These are phyloP conservation scores for Trichoderma semiorbis DNA, from an alignment of 2,329 filamentous ascomycete genomes.

Conservation along the genomic window DNA sequence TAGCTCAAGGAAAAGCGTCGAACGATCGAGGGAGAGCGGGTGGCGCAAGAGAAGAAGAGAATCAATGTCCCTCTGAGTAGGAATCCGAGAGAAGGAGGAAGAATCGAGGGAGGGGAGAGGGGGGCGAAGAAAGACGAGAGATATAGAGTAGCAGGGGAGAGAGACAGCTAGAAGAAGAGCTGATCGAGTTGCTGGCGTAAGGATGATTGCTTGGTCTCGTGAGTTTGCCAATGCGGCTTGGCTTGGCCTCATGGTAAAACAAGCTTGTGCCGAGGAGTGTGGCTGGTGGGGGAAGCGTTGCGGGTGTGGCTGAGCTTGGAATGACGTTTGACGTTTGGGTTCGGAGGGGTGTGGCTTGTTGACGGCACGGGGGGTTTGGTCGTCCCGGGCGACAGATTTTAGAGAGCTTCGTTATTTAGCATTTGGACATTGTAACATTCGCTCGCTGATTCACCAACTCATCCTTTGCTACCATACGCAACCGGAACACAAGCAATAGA, in stretches of 20 bases:
- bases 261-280: neutral
- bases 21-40: neutral
- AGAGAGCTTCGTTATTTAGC: neutral
- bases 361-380: neutral
- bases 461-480: neutral
- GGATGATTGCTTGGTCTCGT: slow-evolving; percentile 14
- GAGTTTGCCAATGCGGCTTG: slow-evolving; percentile 8
- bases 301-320: neutral
- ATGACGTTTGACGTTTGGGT: slow-evolving; percentile 8
- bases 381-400: slow-evolving; percentile 14
- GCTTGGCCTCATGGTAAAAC: neutral
- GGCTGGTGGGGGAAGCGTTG: neutral
- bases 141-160: neutral
- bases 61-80: neutral
- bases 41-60: neutral
- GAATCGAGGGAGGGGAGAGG: neutral
- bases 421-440: neutral
- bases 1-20: neutral
- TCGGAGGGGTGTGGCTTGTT: slow-evolving; percentile 17
- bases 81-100: neutral
- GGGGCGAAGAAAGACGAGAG: neutral
- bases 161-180: neutral
- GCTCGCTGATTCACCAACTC: neutral
- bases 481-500: neutral
- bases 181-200: neutral